A percentile compares a stretch with the other conserved stretches of the same genome.
phyloP scores from a whole-genome alignment of 2,329 filamentous ascomycete genomes.

The Fusarium sarcochroum region DNA sequence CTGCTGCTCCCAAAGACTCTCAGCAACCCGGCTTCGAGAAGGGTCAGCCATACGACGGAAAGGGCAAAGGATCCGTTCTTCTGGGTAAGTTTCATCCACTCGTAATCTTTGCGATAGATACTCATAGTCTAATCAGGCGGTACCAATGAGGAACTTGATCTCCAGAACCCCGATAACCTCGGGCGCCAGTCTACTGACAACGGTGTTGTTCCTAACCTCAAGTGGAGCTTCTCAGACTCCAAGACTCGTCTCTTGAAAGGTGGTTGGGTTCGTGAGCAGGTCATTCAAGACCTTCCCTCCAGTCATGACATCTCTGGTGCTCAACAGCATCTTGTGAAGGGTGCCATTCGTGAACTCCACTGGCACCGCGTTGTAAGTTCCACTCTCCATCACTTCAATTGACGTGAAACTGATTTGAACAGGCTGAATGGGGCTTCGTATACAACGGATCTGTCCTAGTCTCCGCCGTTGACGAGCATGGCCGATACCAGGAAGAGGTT shows the following conservation, averaged over 20 bases:
- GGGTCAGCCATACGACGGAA: constrained; percentile 69
- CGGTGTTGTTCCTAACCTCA: constrained; percentile 75
- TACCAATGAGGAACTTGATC: constrained; percentile 72
- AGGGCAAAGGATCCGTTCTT: constrained; percentile 71
- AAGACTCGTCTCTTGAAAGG: constrained; percentile 73
- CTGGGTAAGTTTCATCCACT: constrained; percentile 60
- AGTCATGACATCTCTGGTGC: constrained; percentile 77
- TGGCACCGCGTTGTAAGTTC: constrained; percentile 75
- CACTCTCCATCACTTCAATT: rapidly evolving
- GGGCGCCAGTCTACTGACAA: constrained; percentile 73
- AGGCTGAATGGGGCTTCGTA: constrained; percentile 78
- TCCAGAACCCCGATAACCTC: constrained; percentile 75
- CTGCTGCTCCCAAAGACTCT: constrained; percentile 33
- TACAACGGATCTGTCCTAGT: constrained; percentile 70
- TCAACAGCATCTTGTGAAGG: constrained; percentile 77
- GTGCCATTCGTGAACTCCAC: constrained; percentile 75
- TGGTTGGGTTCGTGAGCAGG: constrained; percentile 76
- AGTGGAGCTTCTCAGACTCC: constrained; percentile 79
- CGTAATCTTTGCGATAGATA: neutral
- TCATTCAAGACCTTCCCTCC: constrained; percentile 74
- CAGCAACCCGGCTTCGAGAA: constrained; percentile 48
- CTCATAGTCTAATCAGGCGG: constrained; percentile 62
- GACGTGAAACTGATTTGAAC: neutral
- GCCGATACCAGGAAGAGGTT: constrained; percentile 67
- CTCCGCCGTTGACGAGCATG: constrained; percentile 74